Base-by-base conservation (phyloP, 129 eudicot species). In the Cynara cardunculus region DNA sequence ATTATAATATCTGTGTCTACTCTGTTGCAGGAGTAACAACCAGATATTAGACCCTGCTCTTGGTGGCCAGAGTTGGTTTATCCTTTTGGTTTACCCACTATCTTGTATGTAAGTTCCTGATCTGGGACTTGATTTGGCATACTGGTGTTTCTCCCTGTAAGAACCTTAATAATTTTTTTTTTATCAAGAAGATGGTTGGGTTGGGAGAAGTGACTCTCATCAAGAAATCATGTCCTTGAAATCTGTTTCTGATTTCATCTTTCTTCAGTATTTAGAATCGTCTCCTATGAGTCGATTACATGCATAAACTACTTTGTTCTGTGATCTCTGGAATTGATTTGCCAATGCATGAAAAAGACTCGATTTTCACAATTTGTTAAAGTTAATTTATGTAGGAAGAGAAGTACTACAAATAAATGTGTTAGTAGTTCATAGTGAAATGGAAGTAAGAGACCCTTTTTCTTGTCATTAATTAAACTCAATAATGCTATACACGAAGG, bases 1-100 rank as follows among this genome's bases (percentile, higher is more conserved):
- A 67, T 78, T 66, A 19, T 21, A 18, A 59, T 71, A 34, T 72
- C 28, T 9, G 27, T 34, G 73, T 53, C 30, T 72, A 32, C 53
- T 19, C 18, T 32, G 21, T 72, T 74, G 80, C 84, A 81, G 84
- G 84, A 74, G 3, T 81, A 67, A 81, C 74, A 41, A 27, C 31
- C 26, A 74, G 6, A 81, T 71, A 65, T 74, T 74, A 28, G 80
- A 81, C 53, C 35, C 59, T 26, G 66, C 35, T 61, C 62, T 80
- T 80, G 62, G 73, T 73, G 28, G 74, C 31, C 24, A 81, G 78
- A 59, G 78, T 34, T 32, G 56, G 61, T 71, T 59, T 19, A 34
- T 25, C 19, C 28, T 78, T 66, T 25, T 25, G 26, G 13, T 62
- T 62, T 8, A 62, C 14, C 16, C 13, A 2, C 1, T 62, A n/a